A percentile compares a stretch with the other conserved stretches of the same genome.
Evolutionary conservation across 2,329 filamentous ascomycete species (phyloP).

Genomic region (Trichophaea hybrida): DNA sequence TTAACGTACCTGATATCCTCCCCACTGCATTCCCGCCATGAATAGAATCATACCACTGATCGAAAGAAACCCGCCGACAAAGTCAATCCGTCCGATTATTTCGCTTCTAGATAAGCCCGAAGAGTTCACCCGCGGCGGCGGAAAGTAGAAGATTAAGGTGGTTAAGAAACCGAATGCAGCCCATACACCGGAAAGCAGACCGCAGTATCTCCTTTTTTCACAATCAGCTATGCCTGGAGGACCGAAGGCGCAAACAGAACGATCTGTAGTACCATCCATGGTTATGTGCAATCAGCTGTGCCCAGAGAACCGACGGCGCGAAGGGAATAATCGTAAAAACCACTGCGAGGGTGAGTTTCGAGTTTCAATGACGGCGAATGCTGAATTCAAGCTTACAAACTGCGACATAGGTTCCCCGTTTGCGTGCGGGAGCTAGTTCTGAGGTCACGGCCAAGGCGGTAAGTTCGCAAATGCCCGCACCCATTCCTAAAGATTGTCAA

Average conservation of each 20-base stretch:
- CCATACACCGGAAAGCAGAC: conserved; percentile 41
- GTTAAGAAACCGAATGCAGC: conserved; percentile 39
- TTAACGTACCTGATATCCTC: conserved; percentile 30
- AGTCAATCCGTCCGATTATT: conserved; percentile 38
- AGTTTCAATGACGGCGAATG: not conserved
- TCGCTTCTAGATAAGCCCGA: conserved; percentile 32
- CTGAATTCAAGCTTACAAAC: conserved; percentile 23
- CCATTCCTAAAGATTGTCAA: conserved; percentile 43
- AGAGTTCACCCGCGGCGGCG: conserved; percentile 37
- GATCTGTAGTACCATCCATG: conserved; percentile 33
- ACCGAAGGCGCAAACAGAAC: conserved; percentile 39
- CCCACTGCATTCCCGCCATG: conserved; percentile 37
- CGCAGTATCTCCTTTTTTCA: conserved; percentile 36
- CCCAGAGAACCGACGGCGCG: conserved; percentile 47
- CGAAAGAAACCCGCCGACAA: conserved; percentile 38
- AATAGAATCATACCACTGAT: conserved; percentile 39
- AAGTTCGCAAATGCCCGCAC: conserved; percentile 53
- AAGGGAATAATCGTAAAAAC: conserved; percentile 50
- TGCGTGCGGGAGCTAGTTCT: conserved; percentile 50
- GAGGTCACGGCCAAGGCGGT: conserved; percentile 54
- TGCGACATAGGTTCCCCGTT: conserved; percentile 50
- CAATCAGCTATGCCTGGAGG: conserved; percentile 38
- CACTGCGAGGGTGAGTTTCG: conserved; percentile 27
- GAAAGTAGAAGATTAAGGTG: conserved; percentile 40
- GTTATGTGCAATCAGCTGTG: conserved; percentile 27